A percentile compares a stretch with the other conserved stretches of the same genome.
These are phyloP conservation scores for Eucalyptus sideroxylon DNA, from an alignment of 345 rosid genomes.

Conservation along the genomic window DNA sequence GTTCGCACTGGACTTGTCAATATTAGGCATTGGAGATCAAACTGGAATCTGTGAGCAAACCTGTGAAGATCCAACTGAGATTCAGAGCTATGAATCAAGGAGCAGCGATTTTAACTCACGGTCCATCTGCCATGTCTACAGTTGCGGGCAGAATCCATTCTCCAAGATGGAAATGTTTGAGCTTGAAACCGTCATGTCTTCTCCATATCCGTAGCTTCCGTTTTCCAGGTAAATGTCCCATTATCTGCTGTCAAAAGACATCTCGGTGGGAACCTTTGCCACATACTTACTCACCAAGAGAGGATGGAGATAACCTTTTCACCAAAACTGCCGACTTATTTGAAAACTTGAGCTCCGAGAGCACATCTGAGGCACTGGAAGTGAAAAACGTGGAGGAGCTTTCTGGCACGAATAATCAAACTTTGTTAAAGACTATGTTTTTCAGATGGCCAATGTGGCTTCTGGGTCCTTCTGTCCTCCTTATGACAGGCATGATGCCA, in stretches of 20 bases:
- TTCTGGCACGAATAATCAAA: constrained; percentile 1
- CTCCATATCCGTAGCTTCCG: not conserved
- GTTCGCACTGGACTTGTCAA: not conserved
- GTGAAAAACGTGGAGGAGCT: constrained; percentile 1
- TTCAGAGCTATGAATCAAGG: not conserved
- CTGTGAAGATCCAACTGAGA: not conserved
- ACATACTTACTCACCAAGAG: constrained; percentile 24
- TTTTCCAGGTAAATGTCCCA: not conserved
- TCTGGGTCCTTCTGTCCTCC: constrained; percentile 78
- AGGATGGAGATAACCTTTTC: constrained; percentile 26
- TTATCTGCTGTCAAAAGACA: constrained; percentile 33
- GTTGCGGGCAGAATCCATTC: not conserved
- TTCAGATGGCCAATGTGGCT: constrained; percentile 90
- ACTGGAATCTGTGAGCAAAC: not conserved
- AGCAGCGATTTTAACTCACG: not conserved
- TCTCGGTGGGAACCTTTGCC: constrained; percentile 68
- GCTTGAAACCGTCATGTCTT: constrained; percentile 2
- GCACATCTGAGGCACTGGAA: constrained; percentile 13
- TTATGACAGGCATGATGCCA: constrained; percentile 78
- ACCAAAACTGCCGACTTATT: constrained; percentile 38
- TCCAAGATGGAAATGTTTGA: constrained; percentile 8
- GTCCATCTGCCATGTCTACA: constrained; percentile 10
- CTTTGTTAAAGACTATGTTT: constrained; percentile 23
- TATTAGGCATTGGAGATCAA: not conserved
- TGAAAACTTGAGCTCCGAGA: constrained; percentile 35